phyloP scores from a whole-genome alignment of 139 green algal species.

The Tetradesmus lagerheimii region DNA sequence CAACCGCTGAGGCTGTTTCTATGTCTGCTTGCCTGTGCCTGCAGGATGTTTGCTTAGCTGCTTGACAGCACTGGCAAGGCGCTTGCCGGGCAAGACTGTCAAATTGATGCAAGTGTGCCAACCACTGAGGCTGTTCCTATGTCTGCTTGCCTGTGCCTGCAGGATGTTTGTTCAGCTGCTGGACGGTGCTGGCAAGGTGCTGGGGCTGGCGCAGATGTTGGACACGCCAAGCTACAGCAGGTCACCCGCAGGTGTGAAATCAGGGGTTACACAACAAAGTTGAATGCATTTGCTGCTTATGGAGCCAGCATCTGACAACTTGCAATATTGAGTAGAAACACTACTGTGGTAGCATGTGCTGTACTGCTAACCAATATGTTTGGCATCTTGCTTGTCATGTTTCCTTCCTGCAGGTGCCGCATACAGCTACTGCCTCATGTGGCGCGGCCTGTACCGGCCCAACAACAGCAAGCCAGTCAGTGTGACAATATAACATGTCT shows the following conservation, averaged over 20 bases:
- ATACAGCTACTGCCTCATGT: constrained; percentile 33
- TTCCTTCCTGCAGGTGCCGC: neutral
- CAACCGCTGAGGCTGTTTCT: too few relatives aligned
- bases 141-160: neutral
- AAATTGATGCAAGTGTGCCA: too few relatives aligned
- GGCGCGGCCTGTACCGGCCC: neutral
- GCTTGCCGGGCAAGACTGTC: too few relatives aligned
- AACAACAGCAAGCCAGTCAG: neutral
- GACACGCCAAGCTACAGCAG: constrained; percentile 23
- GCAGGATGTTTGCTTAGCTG: constrained; percentile 20
- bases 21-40: neutral
- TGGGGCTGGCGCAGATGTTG: neutral
- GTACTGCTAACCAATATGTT: too few relatives aligned
- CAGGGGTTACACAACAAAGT: neutral
- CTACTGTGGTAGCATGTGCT: too few relatives aligned
- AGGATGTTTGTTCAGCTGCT: constrained; percentile 24
- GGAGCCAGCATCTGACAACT: too few relatives aligned
- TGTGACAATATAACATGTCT: too few relatives aligned
- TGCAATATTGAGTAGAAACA: too few relatives aligned
- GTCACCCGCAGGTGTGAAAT: neutral
- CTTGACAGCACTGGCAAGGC: neutral
- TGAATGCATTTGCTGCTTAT: too few relatives aligned
- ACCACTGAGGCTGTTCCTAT: too few relatives aligned
- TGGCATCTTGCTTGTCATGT: too few relatives aligned
- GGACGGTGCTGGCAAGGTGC: neutral